A percentile compares a stretch with the other conserved stretches of the same genome.
Evolutionary conservation across 106 monocot species (phyloP).

Genomic region (Agapanthus africanus): DNA sequence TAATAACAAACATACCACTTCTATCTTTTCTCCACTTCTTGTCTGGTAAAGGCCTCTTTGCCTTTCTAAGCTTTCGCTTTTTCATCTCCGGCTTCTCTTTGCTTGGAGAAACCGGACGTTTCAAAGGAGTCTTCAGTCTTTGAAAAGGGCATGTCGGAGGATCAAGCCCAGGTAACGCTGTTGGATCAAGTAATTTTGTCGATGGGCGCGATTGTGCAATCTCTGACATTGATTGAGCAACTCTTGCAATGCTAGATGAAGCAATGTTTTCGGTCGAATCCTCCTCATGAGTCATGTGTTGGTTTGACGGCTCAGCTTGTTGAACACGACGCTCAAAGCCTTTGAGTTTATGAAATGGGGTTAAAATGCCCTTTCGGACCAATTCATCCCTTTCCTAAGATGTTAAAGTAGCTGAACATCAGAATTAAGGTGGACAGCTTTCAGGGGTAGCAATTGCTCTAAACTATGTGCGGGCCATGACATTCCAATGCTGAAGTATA

Average conservation of each 20-base stretch:
- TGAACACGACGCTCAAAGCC: constrained; percentile 86
- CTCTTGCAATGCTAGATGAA: constrained; percentile 72
- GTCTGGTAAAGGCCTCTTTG: constrained; percentile 66
- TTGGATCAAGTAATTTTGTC: constrained; percentile 72
- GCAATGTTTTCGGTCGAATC: constrained; percentile 31
- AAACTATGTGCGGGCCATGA: neutral
- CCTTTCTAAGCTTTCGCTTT: constrained; percentile 32
- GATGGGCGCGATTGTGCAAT: constrained; percentile 63
- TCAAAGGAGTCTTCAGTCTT: constrained; percentile 52
- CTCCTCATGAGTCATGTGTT: constrained; percentile 17
- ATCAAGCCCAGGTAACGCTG: constrained; percentile 58
- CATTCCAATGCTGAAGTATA: neutral
- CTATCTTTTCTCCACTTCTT: constrained; percentile 64
- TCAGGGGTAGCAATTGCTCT: neutral
- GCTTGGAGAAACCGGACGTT: constrained; percentile 26
- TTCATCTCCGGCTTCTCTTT: constrained; percentile 32
- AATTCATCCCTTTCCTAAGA: constrained; percentile 77
- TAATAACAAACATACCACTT: constrained; percentile 29
- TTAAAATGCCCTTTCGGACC: constrained; percentile 73
- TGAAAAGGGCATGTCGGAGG: constrained; percentile 72
- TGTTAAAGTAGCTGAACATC: constrained; percentile 8
- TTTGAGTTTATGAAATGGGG: constrained; percentile 89
- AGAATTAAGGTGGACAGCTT: constrained; percentile 1
- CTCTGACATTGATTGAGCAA: constrained; percentile 51
- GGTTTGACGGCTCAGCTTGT: constrained; percentile 44